Percentiles rank a stretch among this genome's conserved stretches.
phyloP scores from a whole-genome alignment of 208 protist species.

The Tritrichomonas foetus region DNA sequence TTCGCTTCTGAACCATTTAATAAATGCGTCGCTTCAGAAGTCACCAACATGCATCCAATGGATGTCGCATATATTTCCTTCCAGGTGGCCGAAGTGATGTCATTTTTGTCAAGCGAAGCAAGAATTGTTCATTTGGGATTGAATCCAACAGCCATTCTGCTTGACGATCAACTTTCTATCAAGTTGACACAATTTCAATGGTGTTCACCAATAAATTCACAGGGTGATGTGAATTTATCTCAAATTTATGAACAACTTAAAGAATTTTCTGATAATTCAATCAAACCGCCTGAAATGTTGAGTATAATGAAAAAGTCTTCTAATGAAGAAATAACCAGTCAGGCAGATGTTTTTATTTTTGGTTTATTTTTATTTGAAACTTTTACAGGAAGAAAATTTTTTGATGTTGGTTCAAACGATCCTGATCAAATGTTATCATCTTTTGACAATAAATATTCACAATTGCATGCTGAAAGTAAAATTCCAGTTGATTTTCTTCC shows the following conservation, averaged over 20 bases:
- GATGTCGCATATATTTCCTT: slow-evolving; percentile 37
- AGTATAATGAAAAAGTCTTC: not conserved
- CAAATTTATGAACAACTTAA: not conserved
- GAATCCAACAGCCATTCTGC: not conserved
- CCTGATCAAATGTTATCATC: not conserved
- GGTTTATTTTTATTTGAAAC: not conserved
- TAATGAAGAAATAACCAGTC: not conserved
- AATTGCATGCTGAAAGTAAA: too few species aligned
- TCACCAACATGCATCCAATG: not conserved
- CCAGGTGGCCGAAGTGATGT: not conserved
- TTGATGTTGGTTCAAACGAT: not conserved
- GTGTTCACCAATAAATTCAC: not conserved
- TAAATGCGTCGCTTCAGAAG: not conserved
- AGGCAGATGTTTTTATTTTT: not conserved
- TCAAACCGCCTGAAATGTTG: not conserved
- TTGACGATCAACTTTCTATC: not conserved
- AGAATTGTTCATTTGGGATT: not conserved
- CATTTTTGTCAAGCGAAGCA: not conserved
- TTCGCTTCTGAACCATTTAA: not conserved
- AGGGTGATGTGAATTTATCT: not conserved
- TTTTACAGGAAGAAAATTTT: not conserved
- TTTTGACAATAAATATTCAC: not conserved
- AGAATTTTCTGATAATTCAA: not conserved
- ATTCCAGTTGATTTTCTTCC: not conserved
- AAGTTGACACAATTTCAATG: not conserved